phyloP scores from a whole-genome alignment of 1,139 yeast genomes.

The Blastobotrys ciferrii region DNA sequence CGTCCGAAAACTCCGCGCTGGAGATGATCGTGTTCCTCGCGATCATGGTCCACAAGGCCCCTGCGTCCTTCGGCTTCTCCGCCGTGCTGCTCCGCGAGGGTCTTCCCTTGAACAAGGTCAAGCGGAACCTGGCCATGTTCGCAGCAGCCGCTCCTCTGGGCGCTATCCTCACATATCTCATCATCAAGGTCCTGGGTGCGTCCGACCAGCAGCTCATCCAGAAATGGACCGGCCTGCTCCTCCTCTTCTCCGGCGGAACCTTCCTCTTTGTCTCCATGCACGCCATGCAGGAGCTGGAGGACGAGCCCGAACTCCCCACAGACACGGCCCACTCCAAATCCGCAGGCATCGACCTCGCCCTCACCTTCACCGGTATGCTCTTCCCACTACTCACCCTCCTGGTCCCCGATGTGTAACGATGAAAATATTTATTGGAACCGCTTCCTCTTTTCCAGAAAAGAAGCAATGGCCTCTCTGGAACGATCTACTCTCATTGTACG shows the following conservation, averaged over 20 bases:
- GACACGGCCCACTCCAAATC: conserved; percentile 26
- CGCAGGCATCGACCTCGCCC: conserved; percentile 20
- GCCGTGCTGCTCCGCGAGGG: conserved; percentile 50
- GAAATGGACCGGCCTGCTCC: conserved; percentile 50
- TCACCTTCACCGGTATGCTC: conserved; percentile 35
- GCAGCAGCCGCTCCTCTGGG: conserved; percentile 54
- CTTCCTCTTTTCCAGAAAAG: too few relatives aligned
- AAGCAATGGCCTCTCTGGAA: too few relatives aligned
- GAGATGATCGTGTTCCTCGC: conserved; percentile 56
- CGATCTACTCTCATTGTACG: too few relatives aligned
- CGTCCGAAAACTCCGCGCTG: conserved; percentile 46
- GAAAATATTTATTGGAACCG: neutral
- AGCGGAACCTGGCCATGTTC: conserved; percentile 47
- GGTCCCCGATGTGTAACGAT: conserved; percentile 31
- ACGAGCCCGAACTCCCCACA: conserved; percentile 19
- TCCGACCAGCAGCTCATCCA: conserved; percentile 31
- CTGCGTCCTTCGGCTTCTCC: conserved; percentile 69
- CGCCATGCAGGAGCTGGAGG: conserved; percentile 46
- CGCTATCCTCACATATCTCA: conserved; percentile 47
- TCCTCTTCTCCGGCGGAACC: conserved; percentile 70
- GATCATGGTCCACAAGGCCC: conserved; percentile 68
- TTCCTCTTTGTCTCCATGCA: conserved; percentile 70
- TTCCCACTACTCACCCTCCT: conserved; percentile 35
- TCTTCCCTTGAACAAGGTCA: conserved; percentile 34
- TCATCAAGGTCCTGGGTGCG: conserved; percentile 39